phyloP scores from a whole-genome alignment of 257 asterid genomes.

The Penstemon barbatus region DNA sequence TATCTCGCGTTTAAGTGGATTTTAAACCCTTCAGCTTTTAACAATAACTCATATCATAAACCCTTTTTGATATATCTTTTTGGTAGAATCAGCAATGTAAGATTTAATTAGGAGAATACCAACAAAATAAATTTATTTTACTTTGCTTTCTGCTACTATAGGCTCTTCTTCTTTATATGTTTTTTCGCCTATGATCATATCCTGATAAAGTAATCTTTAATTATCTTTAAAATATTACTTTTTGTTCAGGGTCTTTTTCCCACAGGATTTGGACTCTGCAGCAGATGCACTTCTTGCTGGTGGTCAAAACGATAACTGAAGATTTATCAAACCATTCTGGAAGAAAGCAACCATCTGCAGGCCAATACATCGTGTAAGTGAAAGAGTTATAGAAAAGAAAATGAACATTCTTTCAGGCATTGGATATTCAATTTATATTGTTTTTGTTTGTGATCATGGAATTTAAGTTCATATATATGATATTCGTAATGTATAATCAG shows the following conservation, averaged over 20 bases:
- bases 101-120: not conserved
- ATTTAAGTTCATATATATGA: no score
- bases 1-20: not conserved
- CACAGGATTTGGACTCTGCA: slow-evolving; percentile 79
- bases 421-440: no score
- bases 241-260: slow-evolving; percentile 75
- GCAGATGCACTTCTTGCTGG: slow-evolving; percentile 77
- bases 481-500: no score
- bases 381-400: no score
- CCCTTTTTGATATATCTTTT: not conserved
- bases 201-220: not conserved
- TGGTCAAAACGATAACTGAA: slow-evolving; percentile 36
- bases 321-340: not conserved
- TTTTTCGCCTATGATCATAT: not conserved
- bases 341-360: slow-evolving; percentile 4
- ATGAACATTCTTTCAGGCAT: no score
- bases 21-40: not conserved
- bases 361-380: not conserved
- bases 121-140: no score
- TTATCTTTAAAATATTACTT: not conserved
- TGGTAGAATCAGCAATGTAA: not conserved
- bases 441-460: no score
- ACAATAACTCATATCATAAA: not conserved
- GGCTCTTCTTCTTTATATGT: not conserved
- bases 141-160: not conserved